Conservation (phyloP, 1,284 basidiomycete genomes). For the Irpex sp. region DNA sequence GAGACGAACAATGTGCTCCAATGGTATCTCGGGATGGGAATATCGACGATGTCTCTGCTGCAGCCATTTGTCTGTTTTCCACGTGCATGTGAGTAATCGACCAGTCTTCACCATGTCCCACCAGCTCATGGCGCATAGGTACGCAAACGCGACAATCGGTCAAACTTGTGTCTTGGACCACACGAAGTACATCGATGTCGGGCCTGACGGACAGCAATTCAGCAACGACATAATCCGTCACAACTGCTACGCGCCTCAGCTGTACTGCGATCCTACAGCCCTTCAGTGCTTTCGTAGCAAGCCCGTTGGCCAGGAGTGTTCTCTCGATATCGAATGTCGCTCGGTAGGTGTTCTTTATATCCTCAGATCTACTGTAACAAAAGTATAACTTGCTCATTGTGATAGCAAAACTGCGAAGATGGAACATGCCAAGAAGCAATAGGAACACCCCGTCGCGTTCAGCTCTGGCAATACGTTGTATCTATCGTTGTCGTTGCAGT, state of each 20-base stretch:
- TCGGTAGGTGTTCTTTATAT: slow-evolving; percentile 29
- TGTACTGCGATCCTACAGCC: slow-evolving; percentile 54
- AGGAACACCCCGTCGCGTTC: slow-evolving; percentile 30
- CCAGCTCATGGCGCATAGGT: slow-evolving; percentile 31
- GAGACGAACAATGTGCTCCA: slow-evolving; percentile 66
- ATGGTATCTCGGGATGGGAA: slow-evolving; percentile 39
- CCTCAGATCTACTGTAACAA: too few relatives aligned
- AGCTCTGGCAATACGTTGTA: slow-evolving; percentile 44
- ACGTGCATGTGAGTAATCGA: slow-evolving; percentile 53
- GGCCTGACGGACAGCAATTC: slow-evolving; percentile 39
- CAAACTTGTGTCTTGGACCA: slow-evolving; percentile 58
- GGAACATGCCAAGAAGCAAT: slow-evolving; percentile 31
- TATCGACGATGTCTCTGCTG: slow-evolving; percentile 46
- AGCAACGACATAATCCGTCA: slow-evolving; percentile 56
- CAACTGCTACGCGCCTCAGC: slow-evolving; percentile 49
- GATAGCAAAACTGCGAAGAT: slow-evolving; percentile 24
- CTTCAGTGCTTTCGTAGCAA: slow-evolving; percentile 47
- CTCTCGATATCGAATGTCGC: slow-evolving; percentile 54
- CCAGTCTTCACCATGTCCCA: background rate
- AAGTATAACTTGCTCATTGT: too few relatives aligned
- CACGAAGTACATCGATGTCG: slow-evolving; percentile 53
- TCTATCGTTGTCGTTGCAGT: slow-evolving; percentile 34
- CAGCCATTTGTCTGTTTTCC: slow-evolving; percentile 58
- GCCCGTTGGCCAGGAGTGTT: slow-evolving; percentile 42
- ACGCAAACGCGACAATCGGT: slow-evolving; percentile 53